Evolutionary conservation across 2,329 filamentous ascomycete genomes (phyloP).

Genomic region (Nigrograna mackinnonii): DNA sequence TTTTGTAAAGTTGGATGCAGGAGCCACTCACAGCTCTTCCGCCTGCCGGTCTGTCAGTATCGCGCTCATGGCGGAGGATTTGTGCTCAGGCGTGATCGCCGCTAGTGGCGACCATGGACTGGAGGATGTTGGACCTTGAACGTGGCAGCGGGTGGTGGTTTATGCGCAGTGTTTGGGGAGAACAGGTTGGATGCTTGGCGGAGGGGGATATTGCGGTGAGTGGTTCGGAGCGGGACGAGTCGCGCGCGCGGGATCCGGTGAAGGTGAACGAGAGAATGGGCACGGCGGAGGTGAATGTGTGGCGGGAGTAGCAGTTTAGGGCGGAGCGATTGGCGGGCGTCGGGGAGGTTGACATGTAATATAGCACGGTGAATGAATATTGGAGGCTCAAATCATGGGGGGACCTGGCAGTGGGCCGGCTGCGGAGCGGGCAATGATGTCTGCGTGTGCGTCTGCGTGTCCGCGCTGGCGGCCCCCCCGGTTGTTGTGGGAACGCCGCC

Average conservation of each 20-base stretch:
- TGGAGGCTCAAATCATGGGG: neutral
- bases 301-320: neutral
- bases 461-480: too few relatives aligned
- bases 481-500: too few relatives aligned
- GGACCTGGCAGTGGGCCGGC: neutral
- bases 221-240: too few relatives aligned
- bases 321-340: slow-evolving; percentile 4
- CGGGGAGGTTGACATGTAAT: slow-evolving; percentile 3
- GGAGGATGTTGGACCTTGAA: neutral
- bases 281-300: neutral
- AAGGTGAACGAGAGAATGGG: neutral
- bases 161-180: slow-evolving; percentile 15
- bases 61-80: slow-evolving; percentile 64
- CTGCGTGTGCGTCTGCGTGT: too few relatives aligned
- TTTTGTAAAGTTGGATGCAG: slow-evolving; percentile 10
- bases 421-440: slow-evolving; percentile 1
- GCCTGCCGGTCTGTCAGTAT: slow-evolving; percentile 79
- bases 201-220: slow-evolving; percentile 24
- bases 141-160: slow-evolving; percentile 1
- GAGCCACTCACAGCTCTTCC: slow-evolving; percentile 76
- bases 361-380: too few relatives aligned
- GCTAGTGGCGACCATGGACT: slow-evolving; percentile 34
- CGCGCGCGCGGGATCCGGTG: neutral
- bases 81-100: slow-evolving; percentile 22
- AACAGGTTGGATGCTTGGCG: slow-evolving; percentile 17